Evolutionary conservation across 257 asterid species (phyloP).

Genomic region (Knoxia roxburghii): DNA sequence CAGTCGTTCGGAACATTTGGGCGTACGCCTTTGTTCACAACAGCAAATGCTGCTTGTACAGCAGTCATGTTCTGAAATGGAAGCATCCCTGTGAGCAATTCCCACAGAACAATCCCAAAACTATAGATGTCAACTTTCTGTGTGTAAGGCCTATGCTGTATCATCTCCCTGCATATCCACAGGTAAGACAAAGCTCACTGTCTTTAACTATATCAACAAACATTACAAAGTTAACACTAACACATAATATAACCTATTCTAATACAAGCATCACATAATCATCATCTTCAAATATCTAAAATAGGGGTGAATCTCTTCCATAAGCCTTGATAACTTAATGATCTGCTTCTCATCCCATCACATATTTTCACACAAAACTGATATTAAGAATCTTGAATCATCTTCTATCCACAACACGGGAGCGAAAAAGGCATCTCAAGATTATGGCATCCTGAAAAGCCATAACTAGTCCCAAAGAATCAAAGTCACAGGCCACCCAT

Average conservation of each 20-base stretch:
- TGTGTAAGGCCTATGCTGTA: slow-evolving; percentile 94
- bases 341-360: background rate
- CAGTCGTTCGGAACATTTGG: slow-evolving; percentile 78
- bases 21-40: slow-evolving; percentile 90
- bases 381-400: background rate
- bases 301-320: background rate
- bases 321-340: background rate
- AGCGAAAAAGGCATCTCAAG: no score
- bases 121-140: slow-evolving; percentile 97
- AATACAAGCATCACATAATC: background rate
- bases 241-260: background rate
- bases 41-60: slow-evolving; percentile 97
- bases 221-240: background rate
- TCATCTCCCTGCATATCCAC: slow-evolving; percentile 80
- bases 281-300: background rate
- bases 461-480: background rate
- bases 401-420: no score
- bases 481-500: background rate
- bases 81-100: slow-evolving; percentile 92
- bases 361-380: background rate
- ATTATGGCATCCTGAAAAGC: no score
- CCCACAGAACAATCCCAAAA: slow-evolving; percentile 98
- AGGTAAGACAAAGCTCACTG: background rate
- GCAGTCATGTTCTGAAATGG: slow-evolving; percentile 98
- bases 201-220: background rate